Evolutionary conservation across 2,329 filamentous ascomycete genomes (phyloP).

Genomic region (Trichophyton verrucosum): DNA sequence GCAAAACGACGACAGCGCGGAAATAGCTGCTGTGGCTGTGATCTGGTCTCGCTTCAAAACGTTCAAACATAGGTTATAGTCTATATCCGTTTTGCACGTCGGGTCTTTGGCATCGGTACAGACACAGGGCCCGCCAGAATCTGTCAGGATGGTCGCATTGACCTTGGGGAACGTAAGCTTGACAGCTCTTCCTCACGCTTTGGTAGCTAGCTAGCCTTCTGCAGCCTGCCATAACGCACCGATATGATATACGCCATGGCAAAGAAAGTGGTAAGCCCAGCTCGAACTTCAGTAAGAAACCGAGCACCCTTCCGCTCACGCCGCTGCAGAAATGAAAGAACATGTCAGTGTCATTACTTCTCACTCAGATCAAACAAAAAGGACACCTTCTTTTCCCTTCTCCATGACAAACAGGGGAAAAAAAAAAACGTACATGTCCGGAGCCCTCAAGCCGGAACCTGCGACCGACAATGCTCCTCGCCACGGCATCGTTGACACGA

Average conservation of each 20-base stretch:
- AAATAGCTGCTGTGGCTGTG: conserved; percentile 73
- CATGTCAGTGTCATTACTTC: conserved; percentile 3
- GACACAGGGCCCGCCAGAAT: conserved; percentile 63
- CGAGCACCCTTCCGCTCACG: conserved; percentile 59
- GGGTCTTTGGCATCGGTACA: conserved; percentile 43
- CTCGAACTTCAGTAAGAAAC: conserved; percentile 75
- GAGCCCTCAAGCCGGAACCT: conserved; percentile 73
- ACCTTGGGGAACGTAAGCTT: conserved; percentile 21
- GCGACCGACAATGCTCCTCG: conserved; percentile 51
- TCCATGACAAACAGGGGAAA: conserved; percentile 17
- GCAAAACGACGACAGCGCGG: conserved; percentile 64
- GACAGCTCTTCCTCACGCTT: neutral
- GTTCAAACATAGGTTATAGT: conserved; percentile 35
- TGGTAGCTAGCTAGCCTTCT: neutral
- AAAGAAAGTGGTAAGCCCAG: conserved; percentile 66
- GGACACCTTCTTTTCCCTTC: neutral
- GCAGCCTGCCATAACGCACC: conserved; percentile 40
- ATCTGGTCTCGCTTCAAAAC: conserved; percentile 65
- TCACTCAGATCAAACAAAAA: neutral
- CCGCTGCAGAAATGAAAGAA: conserved; percentile 34
- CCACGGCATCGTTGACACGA: conserved; percentile 46
- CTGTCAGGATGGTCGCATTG: conserved; percentile 58
- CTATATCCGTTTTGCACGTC: conserved; percentile 38
- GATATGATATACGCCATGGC: conserved; percentile 75
- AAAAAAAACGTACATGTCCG: conserved; percentile 50